Base-by-base conservation (phyloP, 345 rosid genomes). In the Barbarea vulgaris region DNA sequence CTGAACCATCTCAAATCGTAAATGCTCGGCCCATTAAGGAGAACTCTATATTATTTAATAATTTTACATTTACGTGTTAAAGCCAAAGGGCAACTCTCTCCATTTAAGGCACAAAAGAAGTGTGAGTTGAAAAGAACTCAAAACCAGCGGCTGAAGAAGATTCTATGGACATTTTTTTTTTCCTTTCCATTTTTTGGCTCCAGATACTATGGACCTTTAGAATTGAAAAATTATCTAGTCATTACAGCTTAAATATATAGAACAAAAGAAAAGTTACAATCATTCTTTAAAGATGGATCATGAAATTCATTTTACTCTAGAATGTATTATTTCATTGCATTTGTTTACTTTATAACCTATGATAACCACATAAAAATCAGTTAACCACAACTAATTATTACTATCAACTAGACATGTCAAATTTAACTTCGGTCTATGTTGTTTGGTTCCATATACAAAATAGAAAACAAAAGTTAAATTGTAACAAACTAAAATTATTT, bases 81-180 rank as follows among this genome's bases (percentile, higher is more conserved):
- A 53, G 17, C 5, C 57, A 55, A 28, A n/a, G n/a, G n/a, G n/a
- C n/a, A n/a, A n/a, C n/a, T n/a, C 22, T 55, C 22, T 13, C 15
- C 24, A 31, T 74, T 31, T 21, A 30, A 9, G 44, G 31, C 36
- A 25, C 55, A 64, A 27, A 14, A 46, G 50, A 64, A 74, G 48
- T 22, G 48, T 74, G 24, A 19, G 59, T 48, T 37, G 79, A 59
- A 59, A 39, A 37, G 36, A 57, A 74, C 28, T 70, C 67, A 75
- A 75, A 75, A 75, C 79, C 53, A 75, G 73, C 46, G 68, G 79
- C 73, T 59, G 68, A 50, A 28, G 69, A 61, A 25, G 46, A 53
- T 61, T 30, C 19, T 75, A 60, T 75, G 73, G 67, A 41, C n/a
- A 0, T 37, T 11, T 12, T 37, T 37, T 3, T 41, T 11, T 37